Percentiles rank a stretch among this genome's conserved stretches.
Evolutionary conservation across 176 grass and related monocot species (phyloP).

Genomic region (Ananas comosus): DNA sequence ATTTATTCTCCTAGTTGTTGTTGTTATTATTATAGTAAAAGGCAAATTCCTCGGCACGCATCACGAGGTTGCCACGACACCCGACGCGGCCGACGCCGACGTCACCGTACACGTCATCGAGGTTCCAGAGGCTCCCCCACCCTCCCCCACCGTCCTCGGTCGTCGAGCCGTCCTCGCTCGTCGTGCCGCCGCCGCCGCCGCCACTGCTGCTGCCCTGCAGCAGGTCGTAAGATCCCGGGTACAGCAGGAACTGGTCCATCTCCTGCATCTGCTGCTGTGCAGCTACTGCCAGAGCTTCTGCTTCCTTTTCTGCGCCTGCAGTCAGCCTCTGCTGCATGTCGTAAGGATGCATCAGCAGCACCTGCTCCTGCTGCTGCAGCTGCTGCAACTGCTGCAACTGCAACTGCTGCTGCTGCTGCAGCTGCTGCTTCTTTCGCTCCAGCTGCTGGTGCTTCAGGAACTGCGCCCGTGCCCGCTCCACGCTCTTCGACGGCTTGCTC

Average conservation of each 20-base stretch:
- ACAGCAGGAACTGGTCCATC: constrained; percentile 40
- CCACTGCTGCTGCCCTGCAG: constrained; percentile 20
- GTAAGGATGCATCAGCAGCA: neutral
- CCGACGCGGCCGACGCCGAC: constrained; percentile 7
- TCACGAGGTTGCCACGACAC: constrained; percentile 9
- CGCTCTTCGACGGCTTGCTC: constrained; percentile 66
- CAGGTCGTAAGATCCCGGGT: constrained; percentile 31
- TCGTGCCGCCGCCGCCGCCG: constrained; percentile 23
- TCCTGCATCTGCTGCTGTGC: constrained; percentile 4
- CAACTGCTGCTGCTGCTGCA: neutral
- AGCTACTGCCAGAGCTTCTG: neutral
- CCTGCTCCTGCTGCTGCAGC: neutral
- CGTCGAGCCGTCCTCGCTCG: constrained; percentile 41
- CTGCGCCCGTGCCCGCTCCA: constrained; percentile 56
- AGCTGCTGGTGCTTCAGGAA: constrained; percentile 45
- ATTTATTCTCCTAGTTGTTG: neutral
- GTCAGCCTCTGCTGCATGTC: constrained; percentile 11
- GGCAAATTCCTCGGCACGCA: constrained; percentile 23
- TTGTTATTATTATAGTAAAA: constrained; percentile 13
- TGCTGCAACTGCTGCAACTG: constrained; percentile 12
- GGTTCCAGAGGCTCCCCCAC: constrained; percentile 96
- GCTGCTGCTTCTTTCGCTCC: constrained; percentile 26
- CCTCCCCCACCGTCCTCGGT: constrained; percentile 43
- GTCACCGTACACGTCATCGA: constrained; percentile 25
- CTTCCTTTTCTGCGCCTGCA: constrained; percentile 14